phyloP scores from a whole-genome alignment of 345 rosid genomes.

The Eucalyptus curtisii region DNA sequence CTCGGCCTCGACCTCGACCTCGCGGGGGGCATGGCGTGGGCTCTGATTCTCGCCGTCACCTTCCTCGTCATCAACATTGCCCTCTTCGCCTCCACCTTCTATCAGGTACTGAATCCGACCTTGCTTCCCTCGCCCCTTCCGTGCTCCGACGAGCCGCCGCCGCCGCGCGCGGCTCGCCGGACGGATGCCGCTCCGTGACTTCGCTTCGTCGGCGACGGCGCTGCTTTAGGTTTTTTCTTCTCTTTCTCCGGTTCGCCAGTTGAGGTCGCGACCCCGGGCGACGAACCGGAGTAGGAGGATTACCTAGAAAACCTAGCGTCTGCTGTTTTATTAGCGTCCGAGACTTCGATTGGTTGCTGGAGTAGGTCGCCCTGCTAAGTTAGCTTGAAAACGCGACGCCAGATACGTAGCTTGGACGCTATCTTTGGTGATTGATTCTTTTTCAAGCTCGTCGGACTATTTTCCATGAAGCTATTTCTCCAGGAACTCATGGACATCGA shows the following conservation, averaged over 20 bases:
- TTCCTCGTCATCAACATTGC: slow-evolving; percentile 43
- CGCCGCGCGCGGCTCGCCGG: not conserved
- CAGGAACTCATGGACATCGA: not conserved
- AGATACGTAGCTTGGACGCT: not conserved
- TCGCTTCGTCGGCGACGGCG: not conserved
- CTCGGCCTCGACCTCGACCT: not conserved
- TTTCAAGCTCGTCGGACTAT: not conserved
- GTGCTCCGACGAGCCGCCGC: not conserved
- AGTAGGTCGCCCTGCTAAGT: not conserved
- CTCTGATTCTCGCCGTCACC: slow-evolving; percentile 47
- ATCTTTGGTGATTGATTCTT: not conserved
- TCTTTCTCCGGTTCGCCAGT: not conserved
- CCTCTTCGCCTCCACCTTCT: slow-evolving; percentile 56
- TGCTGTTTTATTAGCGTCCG: not conserved
- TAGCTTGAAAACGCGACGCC: not conserved
- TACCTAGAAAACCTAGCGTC: not conserved
- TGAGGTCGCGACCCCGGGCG: not conserved
- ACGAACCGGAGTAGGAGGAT: not conserved
- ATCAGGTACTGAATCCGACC: slow-evolving; percentile 28
- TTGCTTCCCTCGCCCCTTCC: not conserved
- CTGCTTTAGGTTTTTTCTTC: not conserved
- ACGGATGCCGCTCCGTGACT: not conserved
- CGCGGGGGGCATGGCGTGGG: slow-evolving; percentile 30
- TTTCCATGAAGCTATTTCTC: not conserved
- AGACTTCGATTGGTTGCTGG: not conserved